A percentile compares a stretch with the other conserved stretches of the same genome.
Conservation (phyloP, 495 filamentous ascomycete species). For the Symbiotaphrina buchneri region DNA sequence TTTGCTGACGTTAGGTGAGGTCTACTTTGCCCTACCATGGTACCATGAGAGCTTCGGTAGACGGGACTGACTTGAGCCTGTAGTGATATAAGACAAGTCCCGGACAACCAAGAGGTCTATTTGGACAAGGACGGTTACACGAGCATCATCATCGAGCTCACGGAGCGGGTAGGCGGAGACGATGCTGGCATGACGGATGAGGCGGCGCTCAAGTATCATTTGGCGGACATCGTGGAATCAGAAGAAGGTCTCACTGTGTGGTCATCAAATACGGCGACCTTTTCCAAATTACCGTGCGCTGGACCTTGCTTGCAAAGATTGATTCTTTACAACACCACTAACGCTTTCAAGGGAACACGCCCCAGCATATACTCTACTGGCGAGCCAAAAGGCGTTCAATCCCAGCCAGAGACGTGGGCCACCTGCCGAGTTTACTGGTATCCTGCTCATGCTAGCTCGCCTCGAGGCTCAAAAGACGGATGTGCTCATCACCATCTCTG, state of each 20-base stretch:
- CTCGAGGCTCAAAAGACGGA: constrained; percentile 59
- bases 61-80: background rate
- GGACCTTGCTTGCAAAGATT: too few relatives aligned
- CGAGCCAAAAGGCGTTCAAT: constrained; percentile 5
- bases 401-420: constrained; percentile 10
- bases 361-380: constrained; percentile 9
- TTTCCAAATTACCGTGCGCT: constrained; percentile 24
- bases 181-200: constrained; percentile 21
- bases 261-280: constrained; percentile 12
- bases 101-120: constrained; percentile 87
- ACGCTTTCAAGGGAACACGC: constrained; percentile 4
- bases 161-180: constrained; percentile 40
- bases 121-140: constrained; percentile 58
- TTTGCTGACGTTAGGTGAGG: constrained; percentile 67
- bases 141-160: constrained; percentile 73
- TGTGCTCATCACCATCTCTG: constrained; percentile 74
- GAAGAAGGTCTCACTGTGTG: constrained; percentile 22
- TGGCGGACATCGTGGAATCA: constrained; percentile 44
- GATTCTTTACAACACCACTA: too few relatives aligned
- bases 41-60: too few relatives aligned
- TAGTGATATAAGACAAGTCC: constrained; percentile 69
- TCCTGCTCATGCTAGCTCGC: constrained; percentile 48
- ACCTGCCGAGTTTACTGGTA: constrained; percentile 24
- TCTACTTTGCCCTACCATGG: constrained; percentile 4
- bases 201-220: constrained; percentile 48